These are phyloP conservation scores for Fusarium mundagurra DNA, from an alignment of 2,329 filamentous ascomycete species.

Conservation along the genomic window DNA sequence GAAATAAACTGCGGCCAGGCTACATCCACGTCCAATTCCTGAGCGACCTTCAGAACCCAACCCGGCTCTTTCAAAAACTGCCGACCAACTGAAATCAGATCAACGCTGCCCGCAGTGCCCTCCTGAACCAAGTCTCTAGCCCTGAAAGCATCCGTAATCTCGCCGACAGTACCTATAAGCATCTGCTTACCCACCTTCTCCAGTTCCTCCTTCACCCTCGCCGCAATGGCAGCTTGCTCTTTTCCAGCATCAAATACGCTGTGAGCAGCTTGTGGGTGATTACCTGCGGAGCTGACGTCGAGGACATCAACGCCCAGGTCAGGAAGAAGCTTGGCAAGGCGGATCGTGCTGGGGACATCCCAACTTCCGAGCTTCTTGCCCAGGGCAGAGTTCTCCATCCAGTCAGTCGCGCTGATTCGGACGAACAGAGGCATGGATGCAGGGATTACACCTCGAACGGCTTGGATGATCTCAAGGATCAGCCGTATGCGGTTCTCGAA, in stretches of 20 bases:
- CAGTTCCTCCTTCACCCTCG: neutral
- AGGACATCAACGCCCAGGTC: neutral
- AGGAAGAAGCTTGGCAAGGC: neutral
- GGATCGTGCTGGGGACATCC: neutral
- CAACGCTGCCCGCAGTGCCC: neutral
- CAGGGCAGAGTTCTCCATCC: neutral
- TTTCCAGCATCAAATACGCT: neutral
- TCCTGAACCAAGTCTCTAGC: neutral
- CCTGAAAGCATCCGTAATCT: neutral
- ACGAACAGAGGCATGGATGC: neutral
- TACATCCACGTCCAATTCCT: neutral
- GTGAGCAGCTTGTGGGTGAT: neutral
- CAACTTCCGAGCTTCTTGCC: neutral
- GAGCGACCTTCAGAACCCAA: neutral
- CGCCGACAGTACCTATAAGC: neutral
- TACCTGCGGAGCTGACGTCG: neutral
- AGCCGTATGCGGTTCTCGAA: neutral
- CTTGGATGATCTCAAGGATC: neutral
- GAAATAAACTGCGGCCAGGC: neutral
- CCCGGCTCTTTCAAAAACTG: neutral
- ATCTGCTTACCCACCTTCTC: neutral
- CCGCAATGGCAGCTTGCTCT: neutral
- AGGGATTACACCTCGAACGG: neutral
- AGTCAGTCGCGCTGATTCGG: neutral
- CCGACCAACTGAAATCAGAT: neutral